phyloP scores from a whole-genome alignment of 2,329 filamentous ascomycete species.

The Graphilbum ipis-grandicollis region DNA sequence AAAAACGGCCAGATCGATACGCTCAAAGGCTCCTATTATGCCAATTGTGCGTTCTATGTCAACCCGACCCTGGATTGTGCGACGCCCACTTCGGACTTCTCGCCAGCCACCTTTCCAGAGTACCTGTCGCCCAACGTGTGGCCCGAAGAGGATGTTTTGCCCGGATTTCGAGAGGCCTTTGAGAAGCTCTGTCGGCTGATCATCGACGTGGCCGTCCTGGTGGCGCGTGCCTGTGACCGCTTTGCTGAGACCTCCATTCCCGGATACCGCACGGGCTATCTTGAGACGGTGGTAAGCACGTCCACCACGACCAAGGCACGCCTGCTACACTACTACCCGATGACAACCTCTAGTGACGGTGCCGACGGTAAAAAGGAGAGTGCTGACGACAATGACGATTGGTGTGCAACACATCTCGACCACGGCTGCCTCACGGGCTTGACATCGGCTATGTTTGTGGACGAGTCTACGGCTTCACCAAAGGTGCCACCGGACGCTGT shows the following conservation, averaged over 20 bases:
- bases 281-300: conserved; percentile 72
- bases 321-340: conserved; percentile 83
- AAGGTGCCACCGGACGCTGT: conserved; percentile 13
- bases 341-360: too few relatives aligned
- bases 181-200: conserved; percentile 66
- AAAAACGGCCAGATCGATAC: conserved; percentile 64
- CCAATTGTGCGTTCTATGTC: conserved; percentile 66
- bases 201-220: conserved; percentile 76
- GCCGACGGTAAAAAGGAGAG: too few relatives aligned
- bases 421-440: conserved; percentile 88
- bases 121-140: conserved; percentile 85
- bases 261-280: conserved; percentile 58
- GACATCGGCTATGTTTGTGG: conserved; percentile 90
- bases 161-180: conserved; percentile 57
- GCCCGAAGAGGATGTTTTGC: conserved; percentile 52
- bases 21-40: conserved; percentile 70
- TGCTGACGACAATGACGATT: conserved; percentile 78
- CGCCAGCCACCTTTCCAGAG: conserved; percentile 54
- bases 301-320: conserved; percentile 84
- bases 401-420: conserved; percentile 84
- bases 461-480: conserved; percentile 38
- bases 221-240: conserved; percentile 76
- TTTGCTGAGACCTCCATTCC: conserved; percentile 63
- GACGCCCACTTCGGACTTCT: conserved; percentile 39
- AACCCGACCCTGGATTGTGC: conserved; percentile 44